phyloP scores from a whole-genome alignment of 768 basidiomycete species.

The Lepiota subincarnata region DNA sequence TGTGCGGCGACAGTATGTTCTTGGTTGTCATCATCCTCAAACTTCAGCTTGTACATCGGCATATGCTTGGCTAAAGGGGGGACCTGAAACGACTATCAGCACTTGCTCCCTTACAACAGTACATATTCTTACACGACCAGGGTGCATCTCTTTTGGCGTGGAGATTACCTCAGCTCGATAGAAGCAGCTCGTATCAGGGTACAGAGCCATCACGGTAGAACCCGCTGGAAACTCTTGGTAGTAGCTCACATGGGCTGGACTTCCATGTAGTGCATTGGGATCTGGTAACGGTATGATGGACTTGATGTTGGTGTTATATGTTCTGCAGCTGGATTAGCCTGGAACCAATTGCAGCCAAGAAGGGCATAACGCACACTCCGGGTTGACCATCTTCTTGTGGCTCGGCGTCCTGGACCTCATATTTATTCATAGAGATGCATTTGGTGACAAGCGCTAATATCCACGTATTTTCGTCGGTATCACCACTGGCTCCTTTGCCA shows the following conservation, averaged over 20 bases:
- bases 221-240: constrained; percentile 72
- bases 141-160: constrained; percentile 48
- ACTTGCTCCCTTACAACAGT: not conserved
- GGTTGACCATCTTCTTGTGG: constrained; percentile 78
- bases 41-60: constrained; percentile 73
- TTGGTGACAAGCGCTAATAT: constrained; percentile 74
- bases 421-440: constrained; percentile 72
- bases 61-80: constrained; percentile 42
- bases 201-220: constrained; percentile 80
- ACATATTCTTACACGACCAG: constrained; percentile 28
- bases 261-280: constrained; percentile 51
- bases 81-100: constrained; percentile 17
- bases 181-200: constrained; percentile 89
- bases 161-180: constrained; percentile 81
- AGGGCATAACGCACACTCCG: constrained; percentile 39
- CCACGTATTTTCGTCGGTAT: constrained; percentile 60
- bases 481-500: constrained; percentile 42
- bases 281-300: constrained; percentile 81
- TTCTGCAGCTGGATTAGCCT: constrained; percentile 6
- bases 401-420: constrained; percentile 84
- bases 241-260: constrained; percentile 58
- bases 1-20: constrained; percentile 73
- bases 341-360: not conserved
- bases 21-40: constrained; percentile 86
- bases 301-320: constrained; percentile 58